Percentiles rank a stretch among this genome's conserved stretches.
Conservation (phyloP, 306 rosid genomes). For the Styphnolobium japonicum region DNA sequence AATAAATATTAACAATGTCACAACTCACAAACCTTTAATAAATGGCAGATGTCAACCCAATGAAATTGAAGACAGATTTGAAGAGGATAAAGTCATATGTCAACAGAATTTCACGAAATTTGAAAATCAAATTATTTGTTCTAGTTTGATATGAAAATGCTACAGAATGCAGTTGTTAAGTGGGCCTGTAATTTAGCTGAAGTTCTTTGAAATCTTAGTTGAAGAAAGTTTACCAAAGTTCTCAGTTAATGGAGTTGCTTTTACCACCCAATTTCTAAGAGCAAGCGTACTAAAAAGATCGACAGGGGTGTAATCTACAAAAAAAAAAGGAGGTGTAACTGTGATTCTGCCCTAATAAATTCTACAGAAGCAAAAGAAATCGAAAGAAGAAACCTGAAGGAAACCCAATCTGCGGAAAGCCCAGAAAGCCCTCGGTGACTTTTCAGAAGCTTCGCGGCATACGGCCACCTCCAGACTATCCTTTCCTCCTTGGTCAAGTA, state of each 20-base stretch:
- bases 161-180: neutral
- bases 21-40: neutral
- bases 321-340: neutral
- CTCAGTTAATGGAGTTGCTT: neutral
- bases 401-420: conserved; percentile 88
- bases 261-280: no score
- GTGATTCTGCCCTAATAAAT: neutral
- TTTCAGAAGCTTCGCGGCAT: conserved; percentile 69
- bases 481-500: conserved; percentile 70
- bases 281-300: neutral
- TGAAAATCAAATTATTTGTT: neutral
- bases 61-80: neutral
- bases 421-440: conserved; percentile 88
- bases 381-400: conserved; percentile 50
- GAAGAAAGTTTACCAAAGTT: neutral
- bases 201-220: neutral
- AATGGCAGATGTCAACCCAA: neutral
- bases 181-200: neutral
- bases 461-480: conserved; percentile 63
- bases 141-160: neutral
- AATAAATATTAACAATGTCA: neutral
- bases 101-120: neutral
- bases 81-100: neutral
- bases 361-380: neutral
- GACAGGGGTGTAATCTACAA: neutral